Percentiles rank a stretch among this genome's conserved stretches.
Conservation (phyloP, 1,139 yeast genomes). For the Maudiozyma humilis region DNA sequence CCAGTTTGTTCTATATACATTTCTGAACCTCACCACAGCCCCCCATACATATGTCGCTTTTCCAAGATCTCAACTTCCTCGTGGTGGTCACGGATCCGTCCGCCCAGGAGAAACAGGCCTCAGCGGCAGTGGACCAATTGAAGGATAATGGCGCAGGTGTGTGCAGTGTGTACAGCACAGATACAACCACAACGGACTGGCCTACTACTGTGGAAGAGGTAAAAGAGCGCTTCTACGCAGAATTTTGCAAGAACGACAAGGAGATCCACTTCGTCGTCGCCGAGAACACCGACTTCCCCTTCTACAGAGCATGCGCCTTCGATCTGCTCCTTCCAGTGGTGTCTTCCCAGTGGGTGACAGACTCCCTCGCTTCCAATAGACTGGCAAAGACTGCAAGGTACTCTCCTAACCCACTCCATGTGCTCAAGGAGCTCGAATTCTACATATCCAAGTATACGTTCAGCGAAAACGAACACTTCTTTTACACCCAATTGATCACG, state of each 20-base stretch:
- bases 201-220: not conserved
- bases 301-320: conserved; percentile 40
- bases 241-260: not conserved
- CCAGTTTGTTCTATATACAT: no score
- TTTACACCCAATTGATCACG: conserved; percentile 46
- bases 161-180: not conserved
- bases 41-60: not conserved
- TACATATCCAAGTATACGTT: conserved; percentile 52
- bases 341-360: conserved; percentile 53
- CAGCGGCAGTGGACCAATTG: not conserved
- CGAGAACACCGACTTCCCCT: conserved; percentile 45
- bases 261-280: conserved; percentile 46
- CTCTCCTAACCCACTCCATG: conserved; percentile 61
- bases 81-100: conserved; percentile 2
- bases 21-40: no score
- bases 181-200: not conserved
- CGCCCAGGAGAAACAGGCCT: not conserved
- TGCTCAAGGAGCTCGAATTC: conserved; percentile 53
- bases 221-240: conserved; percentile 3
- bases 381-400: conserved; percentile 39
- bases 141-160: not conserved
- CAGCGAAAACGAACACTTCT: conserved; percentile 57
- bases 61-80: conserved; percentile 3
- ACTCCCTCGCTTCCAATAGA: conserved; percentile 38
- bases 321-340: conserved; percentile 61